Percentiles rank a stretch among this genome's conserved stretches.
Conservation (phyloP, 2,329 filamentous ascomycete species). For the Colletotrichum sp. region DNA sequence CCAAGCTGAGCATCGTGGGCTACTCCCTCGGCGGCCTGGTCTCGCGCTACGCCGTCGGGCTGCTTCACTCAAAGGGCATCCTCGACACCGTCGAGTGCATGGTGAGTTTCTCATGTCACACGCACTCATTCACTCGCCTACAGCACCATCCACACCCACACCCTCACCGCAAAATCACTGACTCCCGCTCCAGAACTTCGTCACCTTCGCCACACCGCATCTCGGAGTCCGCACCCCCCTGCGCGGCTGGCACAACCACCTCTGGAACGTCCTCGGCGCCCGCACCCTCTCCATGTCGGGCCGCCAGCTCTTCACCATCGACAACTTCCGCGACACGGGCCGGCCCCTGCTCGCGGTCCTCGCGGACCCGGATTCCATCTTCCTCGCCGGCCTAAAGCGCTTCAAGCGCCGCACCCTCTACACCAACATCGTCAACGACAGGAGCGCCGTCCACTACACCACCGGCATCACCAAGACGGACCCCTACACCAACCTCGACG, state of each 20-base stretch:
- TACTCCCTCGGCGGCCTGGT: constrained; percentile 91
- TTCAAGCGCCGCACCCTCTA: constrained; percentile 84
- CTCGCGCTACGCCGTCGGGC: constrained; percentile 82
- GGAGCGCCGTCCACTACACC: constrained; percentile 83
- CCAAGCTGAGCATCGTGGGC: constrained; percentile 83
- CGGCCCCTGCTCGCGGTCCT: constrained; percentile 80
- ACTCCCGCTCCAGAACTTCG: constrained; percentile 72
- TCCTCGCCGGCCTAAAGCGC: constrained; percentile 76
- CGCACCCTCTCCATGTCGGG: constrained; percentile 83
- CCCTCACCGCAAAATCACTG: not conserved
- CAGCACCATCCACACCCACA: not conserved
- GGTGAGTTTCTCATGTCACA: constrained; percentile 45
- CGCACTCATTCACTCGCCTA: not conserved
- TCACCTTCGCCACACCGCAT: constrained; percentile 87
- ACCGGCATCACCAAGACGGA: constrained; percentile 79
- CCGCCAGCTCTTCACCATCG: constrained; percentile 85
- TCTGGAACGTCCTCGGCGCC: constrained; percentile 86
- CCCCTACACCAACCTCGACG: constrained; percentile 73
- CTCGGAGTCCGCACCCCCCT: constrained; percentile 76
- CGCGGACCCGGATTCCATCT: constrained; percentile 83
- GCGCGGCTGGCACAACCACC: constrained; percentile 67
- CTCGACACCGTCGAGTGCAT: constrained; percentile 82
- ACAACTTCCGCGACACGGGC: constrained; percentile 83
- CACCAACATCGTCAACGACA: constrained; percentile 86
- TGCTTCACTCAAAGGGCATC: constrained; percentile 81